phyloP scores from a whole-genome alignment of 768 basidiomycete species.

The Hemileccinum rubropunctum region DNA sequence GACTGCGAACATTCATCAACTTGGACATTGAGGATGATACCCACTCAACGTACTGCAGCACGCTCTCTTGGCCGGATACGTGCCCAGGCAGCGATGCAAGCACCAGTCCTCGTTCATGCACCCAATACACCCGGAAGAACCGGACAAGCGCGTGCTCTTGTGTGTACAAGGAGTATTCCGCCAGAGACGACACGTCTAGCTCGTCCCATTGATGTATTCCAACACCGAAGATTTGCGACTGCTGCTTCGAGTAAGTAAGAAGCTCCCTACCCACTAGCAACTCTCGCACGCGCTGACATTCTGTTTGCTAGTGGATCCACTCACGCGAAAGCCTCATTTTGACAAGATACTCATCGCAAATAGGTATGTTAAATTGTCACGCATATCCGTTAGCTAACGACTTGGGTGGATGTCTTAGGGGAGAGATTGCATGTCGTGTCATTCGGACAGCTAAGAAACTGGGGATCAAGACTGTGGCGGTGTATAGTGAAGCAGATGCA shows the following conservation, averaged over 20 bases:
- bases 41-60: constrained; percentile 26
- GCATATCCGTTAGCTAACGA: background rate
- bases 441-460: constrained; percentile 86
- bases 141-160: constrained; percentile 6
- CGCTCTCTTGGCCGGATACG: constrained; percentile 25
- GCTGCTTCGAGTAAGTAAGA: constrained; percentile 15
- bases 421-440: constrained; percentile 94
- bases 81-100: constrained; percentile 9
- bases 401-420: constrained; percentile 43
- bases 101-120: constrained; percentile 3
- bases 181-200: background rate
- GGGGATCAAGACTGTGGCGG: constrained; percentile 89
- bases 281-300: background rate
- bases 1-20: background rate
- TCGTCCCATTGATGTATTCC: background rate
- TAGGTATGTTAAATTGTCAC: constrained; percentile 39
- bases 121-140: constrained; percentile 8
- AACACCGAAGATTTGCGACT: constrained; percentile 18
- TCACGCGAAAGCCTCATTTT: constrained; percentile 54
- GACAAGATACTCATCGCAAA: constrained; percentile 94
- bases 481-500: constrained; percentile 85
- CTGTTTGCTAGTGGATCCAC: constrained; percentile 1
- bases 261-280: background rate
- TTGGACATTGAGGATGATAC: constrained; percentile 25
- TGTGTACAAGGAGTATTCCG: background rate